Percentiles rank a stretch among this genome's conserved stretches.
Conservation (phyloP, 306 rosid species). For the Carpinus viminea region DNA sequence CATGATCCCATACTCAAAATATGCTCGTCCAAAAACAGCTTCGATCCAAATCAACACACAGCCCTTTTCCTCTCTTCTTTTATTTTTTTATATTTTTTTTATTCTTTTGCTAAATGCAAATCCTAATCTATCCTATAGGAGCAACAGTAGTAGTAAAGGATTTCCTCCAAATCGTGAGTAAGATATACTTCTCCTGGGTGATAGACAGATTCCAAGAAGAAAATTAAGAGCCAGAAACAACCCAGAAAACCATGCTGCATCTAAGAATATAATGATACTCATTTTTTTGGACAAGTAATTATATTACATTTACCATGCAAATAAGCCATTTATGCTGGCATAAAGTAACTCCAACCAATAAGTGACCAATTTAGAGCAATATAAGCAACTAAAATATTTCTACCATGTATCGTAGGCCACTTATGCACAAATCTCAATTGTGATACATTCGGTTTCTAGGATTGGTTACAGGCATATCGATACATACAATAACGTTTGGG, state of each 20-base stretch:
- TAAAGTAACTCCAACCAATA: neutral
- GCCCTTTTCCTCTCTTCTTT: neutral
- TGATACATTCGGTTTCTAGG: neutral
- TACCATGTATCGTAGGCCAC: neutral
- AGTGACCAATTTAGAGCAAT: neutral
- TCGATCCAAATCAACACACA: neutral
- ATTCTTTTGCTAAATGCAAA: neutral
- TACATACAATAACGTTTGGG: neutral
- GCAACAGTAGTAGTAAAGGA: neutral
- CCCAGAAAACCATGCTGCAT: neutral
- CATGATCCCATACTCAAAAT: neutral
- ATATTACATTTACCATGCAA: neutral
- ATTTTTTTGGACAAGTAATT: neutral
- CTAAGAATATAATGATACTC: neutral
- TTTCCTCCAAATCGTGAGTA: neutral
- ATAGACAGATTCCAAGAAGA: neutral
- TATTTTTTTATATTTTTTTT: too few species aligned
- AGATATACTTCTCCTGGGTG: neutral
- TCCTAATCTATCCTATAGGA: conserved; percentile 6
- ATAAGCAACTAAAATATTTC: neutral
- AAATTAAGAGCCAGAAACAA: neutral
- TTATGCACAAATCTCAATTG: neutral
- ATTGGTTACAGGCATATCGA: neutral
- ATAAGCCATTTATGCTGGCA: neutral
- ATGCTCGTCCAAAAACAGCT: neutral